These are phyloP conservation scores for Amphicarpaea edgeworthii DNA, from an alignment of 306 rosid species.

Conservation along the genomic window DNA sequence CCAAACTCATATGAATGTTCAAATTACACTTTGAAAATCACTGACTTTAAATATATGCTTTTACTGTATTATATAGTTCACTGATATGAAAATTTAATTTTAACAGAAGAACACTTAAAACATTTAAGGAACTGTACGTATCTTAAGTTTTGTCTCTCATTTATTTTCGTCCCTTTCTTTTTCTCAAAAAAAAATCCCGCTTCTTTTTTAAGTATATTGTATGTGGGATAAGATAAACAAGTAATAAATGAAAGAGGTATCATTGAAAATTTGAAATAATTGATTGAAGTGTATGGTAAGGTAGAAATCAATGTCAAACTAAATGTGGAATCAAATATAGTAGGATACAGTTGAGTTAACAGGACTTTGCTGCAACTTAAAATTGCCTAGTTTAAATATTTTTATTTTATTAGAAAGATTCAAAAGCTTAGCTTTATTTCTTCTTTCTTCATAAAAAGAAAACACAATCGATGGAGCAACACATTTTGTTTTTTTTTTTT, in stretches of 20 bases:
- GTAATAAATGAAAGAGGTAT: background rate
- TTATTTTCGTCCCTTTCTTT: background rate
- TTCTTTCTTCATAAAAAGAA: background rate
- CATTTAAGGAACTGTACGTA: background rate
- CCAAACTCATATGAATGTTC: background rate
- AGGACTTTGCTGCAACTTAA: background rate
- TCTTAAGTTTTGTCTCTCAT: background rate
- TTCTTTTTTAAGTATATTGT: background rate
- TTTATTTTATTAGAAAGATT: background rate
- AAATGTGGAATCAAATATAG: background rate
- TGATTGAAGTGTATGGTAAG: background rate
- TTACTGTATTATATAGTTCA: too few species aligned
- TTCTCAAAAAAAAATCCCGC: background rate
- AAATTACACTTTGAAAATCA: background rate
- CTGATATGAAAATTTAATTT: background rate
- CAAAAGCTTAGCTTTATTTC: background rate
- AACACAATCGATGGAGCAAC: background rate
- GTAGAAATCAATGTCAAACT: slow-evolving; percentile 2
- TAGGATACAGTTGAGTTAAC: slow-evolving; percentile 2
- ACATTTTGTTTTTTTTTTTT: background rate
- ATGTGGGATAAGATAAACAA: background rate
- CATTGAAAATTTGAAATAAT: slow-evolving; percentile 3
- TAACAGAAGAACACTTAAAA: background rate
- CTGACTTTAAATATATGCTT: too few species aligned
- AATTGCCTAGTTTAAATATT: background rate